Evolutionary conservation across 2,329 filamentous ascomycete genomes (phyloP).

Genomic region (Monilinia fructigena): DNA sequence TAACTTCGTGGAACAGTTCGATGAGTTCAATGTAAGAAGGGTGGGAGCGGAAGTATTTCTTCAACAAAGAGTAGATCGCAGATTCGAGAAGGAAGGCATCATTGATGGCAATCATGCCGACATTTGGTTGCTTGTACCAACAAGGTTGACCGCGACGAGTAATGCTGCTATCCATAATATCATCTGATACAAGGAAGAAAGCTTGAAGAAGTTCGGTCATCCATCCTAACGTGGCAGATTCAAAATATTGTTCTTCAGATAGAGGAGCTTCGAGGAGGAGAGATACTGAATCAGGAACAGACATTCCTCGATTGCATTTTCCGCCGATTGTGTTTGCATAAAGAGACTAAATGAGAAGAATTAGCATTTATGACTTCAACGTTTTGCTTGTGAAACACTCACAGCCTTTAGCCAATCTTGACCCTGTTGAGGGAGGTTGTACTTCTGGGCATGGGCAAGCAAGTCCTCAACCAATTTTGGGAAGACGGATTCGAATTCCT

Average conservation of each 20-base stretch:
- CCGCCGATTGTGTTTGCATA: slow-evolving; percentile 86
- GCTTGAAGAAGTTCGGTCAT: slow-evolving; percentile 97
- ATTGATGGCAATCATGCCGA: slow-evolving; percentile 97
- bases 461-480: slow-evolving; percentile 82
- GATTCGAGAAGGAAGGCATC: slow-evolving; percentile 95
- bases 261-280: slow-evolving; percentile 73
- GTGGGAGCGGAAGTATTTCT: slow-evolving; percentile 89
- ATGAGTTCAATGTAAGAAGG: slow-evolving; percentile 85
- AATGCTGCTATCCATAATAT: slow-evolving; percentile 97
- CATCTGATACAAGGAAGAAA: slow-evolving; percentile 97
- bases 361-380: slow-evolving; percentile 19
- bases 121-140: slow-evolving; percentile 88
- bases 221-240: slow-evolving; percentile 87
- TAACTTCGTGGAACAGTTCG: slow-evolving; percentile 94
- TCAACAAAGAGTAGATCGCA: slow-evolving; percentile 84
- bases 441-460: slow-evolving; percentile 72
- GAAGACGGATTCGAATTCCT: slow-evolving; percentile 89
- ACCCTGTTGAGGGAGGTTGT: slow-evolving; percentile 79
- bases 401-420: slow-evolving; percentile 74
- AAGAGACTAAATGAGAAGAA: slow-evolving; percentile 58
- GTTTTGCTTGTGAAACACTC: slow-evolving; percentile 22
- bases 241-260: slow-evolving; percentile 80
- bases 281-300: slow-evolving; percentile 86
- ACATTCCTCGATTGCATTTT: slow-evolving; percentile 99
- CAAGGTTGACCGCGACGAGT: slow-evolving; percentile 92